Conservation (phyloP, 2,329 filamentous ascomycete genomes). For the Trichoderma oligosporum region DNA sequence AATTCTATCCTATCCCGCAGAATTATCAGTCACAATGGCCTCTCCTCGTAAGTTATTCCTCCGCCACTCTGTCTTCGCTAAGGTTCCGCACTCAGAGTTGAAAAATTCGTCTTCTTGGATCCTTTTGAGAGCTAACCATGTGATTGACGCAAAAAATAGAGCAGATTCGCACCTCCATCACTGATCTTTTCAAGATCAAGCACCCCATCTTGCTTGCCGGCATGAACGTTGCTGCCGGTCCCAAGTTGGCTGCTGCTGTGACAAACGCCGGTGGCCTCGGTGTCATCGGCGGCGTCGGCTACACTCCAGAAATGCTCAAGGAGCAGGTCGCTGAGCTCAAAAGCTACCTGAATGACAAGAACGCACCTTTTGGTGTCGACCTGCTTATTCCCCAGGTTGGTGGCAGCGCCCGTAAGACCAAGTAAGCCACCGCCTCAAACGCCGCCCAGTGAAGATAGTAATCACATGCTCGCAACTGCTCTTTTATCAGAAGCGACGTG, state of each 20-base stretch:
- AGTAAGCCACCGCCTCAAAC: slow-evolving; percentile 44
- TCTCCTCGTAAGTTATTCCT: slow-evolving; percentile 62
- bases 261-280: slow-evolving; percentile 95
- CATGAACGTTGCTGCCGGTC: slow-evolving; percentile 98
- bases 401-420: slow-evolving; percentile 90
- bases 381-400: slow-evolving; percentile 91
- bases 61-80: not conserved
- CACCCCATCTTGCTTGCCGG: slow-evolving; percentile 93
- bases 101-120: not conserved
- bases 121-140: slow-evolving; percentile 1
- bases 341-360: slow-evolving; percentile 81
- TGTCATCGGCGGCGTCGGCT: slow-evolving; percentile 92
- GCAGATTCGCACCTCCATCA: slow-evolving; percentile 79
- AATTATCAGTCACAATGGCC: slow-evolving; percentile 54
- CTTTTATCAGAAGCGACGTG: not conserved
- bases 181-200: slow-evolving; percentile 96
- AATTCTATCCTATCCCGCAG: slow-evolving; percentile 20
- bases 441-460: slow-evolving; percentile 1
- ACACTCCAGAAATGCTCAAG: slow-evolving; percentile 94
- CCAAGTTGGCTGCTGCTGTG: slow-evolving; percentile 92
- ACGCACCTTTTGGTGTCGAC: slow-evolving; percentile 91
- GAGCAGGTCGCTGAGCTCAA: slow-evolving; percentile 96
- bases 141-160: slow-evolving; percentile 27
- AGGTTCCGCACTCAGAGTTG: not conserved
- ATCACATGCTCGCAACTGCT: slow-evolving; percentile 25